phyloP scores from a whole-genome alignment of 345 rosid genomes.

The Citrus glauca region DNA sequence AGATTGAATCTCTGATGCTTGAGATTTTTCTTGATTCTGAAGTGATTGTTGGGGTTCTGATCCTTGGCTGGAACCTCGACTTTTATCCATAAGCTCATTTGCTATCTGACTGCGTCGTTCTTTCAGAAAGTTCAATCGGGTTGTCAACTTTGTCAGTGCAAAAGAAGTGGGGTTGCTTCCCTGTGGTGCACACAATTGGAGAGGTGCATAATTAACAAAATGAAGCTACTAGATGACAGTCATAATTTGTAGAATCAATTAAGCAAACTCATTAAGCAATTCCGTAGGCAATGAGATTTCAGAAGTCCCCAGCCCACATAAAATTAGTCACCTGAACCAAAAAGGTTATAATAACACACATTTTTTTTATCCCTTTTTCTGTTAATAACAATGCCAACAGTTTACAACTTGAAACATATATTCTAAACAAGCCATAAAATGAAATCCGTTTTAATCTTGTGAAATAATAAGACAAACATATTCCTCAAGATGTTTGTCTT shows the following conservation, averaged over 20 bases:
- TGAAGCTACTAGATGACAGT: neutral
- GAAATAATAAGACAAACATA: neutral
- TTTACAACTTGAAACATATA: neutral
- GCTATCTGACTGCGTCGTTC: constrained; percentile 71
- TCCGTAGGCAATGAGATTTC: neutral
- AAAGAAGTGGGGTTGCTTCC: constrained; percentile 49
- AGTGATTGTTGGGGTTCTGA: constrained; percentile 9
- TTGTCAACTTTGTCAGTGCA: constrained; percentile 74
- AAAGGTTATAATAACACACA: neutral
- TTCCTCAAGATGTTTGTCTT: neutral
- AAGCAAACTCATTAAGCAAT: neutral
- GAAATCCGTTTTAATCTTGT: neutral
- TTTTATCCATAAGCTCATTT: constrained; percentile 57
- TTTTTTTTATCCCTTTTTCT: neutral
- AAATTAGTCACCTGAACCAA: neutral
- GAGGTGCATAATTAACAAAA: neutral
- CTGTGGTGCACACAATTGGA: constrained; percentile 28
- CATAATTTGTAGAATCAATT: neutral
- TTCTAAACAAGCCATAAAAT: neutral
- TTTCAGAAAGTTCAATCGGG: constrained; percentile 76
- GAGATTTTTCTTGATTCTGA: constrained; percentile 9
- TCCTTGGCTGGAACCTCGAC: constrained; percentile 26
- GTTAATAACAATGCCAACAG: neutral
- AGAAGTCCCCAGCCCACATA: neutral
- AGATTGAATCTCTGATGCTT: constrained; percentile 16